A percentile compares a stretch with the other conserved stretches of the same genome.
Conservation (phyloP, 495 filamentous ascomycete species). For the Cudoniella acicularis region DNA sequence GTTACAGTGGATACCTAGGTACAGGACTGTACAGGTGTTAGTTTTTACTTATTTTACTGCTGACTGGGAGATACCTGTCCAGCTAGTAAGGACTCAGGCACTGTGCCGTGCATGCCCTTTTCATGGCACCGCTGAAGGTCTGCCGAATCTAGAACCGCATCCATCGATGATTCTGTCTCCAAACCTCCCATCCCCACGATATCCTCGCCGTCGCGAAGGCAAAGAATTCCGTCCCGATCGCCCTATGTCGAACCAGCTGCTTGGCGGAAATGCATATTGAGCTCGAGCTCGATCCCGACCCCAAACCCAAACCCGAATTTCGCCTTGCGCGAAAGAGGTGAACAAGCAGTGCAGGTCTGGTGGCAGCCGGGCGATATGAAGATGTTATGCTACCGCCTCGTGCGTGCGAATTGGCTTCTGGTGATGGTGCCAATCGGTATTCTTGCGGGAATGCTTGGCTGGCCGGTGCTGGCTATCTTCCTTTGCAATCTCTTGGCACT, state of each 20-base stretch:
- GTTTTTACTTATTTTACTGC: no score
- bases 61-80: no score
- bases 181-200: background rate
- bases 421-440: constrained; percentile 82
- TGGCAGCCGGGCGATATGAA: background rate
- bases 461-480: constrained; percentile 57
- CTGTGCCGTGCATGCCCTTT: no score
- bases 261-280: background rate
- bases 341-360: background rate
- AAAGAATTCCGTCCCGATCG: background rate
- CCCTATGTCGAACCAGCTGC: background rate
- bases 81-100: no score
- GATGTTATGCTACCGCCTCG: constrained; percentile 1
- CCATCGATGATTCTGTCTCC: background rate
- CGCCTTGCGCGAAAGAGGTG: background rate
- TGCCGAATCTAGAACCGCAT: no score
- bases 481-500: constrained; percentile 5
- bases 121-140: no score
- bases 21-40: no score
- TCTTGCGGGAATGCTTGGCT: constrained; percentile 59
- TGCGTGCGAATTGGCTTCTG: constrained; percentile 4
- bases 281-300: background rate
- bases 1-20: background rate
- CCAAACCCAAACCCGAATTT: background rate
- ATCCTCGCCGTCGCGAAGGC: background rate